Evolutionary conservation across 306 rosid species (phyloP).

Genomic region (Casuarina glauca): DNA sequence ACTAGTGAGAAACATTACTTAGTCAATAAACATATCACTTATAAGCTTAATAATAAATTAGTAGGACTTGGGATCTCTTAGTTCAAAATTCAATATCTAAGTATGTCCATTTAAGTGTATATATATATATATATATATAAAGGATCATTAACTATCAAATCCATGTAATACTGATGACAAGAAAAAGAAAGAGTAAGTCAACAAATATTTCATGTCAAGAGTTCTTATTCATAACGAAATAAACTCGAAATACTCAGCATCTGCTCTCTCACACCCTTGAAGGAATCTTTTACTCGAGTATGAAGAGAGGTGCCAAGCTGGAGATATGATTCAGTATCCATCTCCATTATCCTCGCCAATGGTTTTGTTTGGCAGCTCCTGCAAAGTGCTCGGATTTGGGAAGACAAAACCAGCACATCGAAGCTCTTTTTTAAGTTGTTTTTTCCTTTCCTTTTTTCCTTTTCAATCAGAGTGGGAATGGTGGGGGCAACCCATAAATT

Average conservation of each 20-base stretch:
- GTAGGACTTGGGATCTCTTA: too few species aligned
- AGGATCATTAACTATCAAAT: too few species aligned
- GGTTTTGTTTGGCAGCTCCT: constrained; percentile 30
- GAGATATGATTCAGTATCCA: background rate
- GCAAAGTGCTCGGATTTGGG: constrained; percentile 50
- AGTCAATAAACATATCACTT: too few species aligned
- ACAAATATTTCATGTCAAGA: too few species aligned
- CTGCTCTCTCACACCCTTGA: background rate
- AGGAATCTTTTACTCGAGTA: background rate
- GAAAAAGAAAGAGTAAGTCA: too few species aligned
- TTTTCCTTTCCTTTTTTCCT: background rate
- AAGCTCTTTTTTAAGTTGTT: background rate
- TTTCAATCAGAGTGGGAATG: constrained; percentile 14
- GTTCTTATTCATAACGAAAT: background rate
- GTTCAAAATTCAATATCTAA: too few species aligned
- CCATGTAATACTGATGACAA: too few species aligned
- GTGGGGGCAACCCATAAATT: constrained; percentile 33
- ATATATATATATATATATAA: too few species aligned
- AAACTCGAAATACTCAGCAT: background rate
- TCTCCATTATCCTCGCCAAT: background rate
- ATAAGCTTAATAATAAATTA: too few species aligned
- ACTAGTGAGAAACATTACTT: background rate
- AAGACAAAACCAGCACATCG: constrained; percentile 43
- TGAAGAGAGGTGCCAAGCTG: background rate
- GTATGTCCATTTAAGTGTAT: too few species aligned